Percentiles rank a stretch among this genome's conserved stretches.
phyloP scores from a whole-genome alignment of 2,329 filamentous ascomycete genomes.

The Apiospora aurea region DNA sequence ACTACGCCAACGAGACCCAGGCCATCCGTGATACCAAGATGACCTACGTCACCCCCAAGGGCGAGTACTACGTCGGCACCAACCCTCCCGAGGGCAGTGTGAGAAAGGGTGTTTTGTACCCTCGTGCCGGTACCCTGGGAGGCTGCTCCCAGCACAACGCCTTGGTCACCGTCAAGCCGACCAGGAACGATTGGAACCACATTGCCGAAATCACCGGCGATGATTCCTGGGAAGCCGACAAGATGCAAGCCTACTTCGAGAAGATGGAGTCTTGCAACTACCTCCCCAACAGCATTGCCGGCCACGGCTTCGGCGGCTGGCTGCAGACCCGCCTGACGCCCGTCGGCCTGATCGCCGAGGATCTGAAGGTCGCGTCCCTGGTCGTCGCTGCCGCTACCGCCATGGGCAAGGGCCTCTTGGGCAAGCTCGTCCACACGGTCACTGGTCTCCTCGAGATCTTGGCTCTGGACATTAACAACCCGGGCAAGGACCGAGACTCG shows the following conservation, averaged over 20 bases:
- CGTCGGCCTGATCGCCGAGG: conserved; percentile 52
- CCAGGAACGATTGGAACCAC: conserved; percentile 50
- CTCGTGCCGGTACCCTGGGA: conserved; percentile 58
- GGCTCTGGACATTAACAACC: conserved; percentile 44
- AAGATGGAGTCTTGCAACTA: conserved; percentile 38
- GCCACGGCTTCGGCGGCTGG: conserved; percentile 38
- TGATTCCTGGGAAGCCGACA: conserved; percentile 36
- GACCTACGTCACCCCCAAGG: conserved; percentile 59
- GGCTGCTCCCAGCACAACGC: conserved; percentile 40
- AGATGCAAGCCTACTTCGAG: conserved; percentile 38
- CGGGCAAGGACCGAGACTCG: background rate
- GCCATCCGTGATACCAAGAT: conserved; percentile 66
- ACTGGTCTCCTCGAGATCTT: conserved; percentile 49
- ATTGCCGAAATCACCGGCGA: conserved; percentile 47
- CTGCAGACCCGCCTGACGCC: conserved; percentile 40
- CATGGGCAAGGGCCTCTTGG: conserved; percentile 40
- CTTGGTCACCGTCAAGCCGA: conserved; percentile 47
- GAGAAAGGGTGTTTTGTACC: conserved; percentile 63
- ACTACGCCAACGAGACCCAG: conserved; percentile 61
- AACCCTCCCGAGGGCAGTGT: conserved; percentile 59
- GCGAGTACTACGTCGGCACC: conserved; percentile 59
- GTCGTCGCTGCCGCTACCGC: conserved; percentile 54
- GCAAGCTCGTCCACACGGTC: conserved; percentile 24
- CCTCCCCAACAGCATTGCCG: conserved; percentile 47
- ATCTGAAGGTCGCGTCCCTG: conserved; percentile 54